Base-by-base conservation (phyloP, 495 filamentous ascomycete genomes). In the Parathielavia appendiculata region DNA sequence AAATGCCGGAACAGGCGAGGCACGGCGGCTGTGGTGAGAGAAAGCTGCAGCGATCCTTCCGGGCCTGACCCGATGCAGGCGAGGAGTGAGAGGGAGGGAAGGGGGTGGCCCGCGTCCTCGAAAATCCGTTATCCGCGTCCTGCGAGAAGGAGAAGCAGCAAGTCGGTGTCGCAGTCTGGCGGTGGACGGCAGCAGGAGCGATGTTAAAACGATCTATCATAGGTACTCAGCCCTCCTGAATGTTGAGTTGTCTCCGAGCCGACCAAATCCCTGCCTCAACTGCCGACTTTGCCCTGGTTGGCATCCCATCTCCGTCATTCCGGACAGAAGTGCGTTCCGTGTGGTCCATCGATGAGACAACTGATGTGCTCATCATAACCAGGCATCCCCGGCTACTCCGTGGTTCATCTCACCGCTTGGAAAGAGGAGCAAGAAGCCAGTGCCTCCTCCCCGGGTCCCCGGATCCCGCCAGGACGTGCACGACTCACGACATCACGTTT, bases 21-120 rank as follows among this genome's bases (percentile, higher is more conserved):
- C 54, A 49, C 54, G 54, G 44, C 35, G 23, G 45, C 8, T 40
- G 44, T 19, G 35, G 35, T 4, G 16, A 34, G 40, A 34, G 20
- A 56, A 19, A 41, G 32, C n/a, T 38, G 54, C 10, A 56, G 34
- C 44, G 19, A 56, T 48, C 43, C 35, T 56, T 56, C 54, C 54
- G 44, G 54, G 54, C 14, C 54, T 38, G 54, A 32, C 53, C 41
- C 47, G 48, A 39, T 39, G 20, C 39, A 40, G 44, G 44, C 12
- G 54, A 36, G 22, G 44, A 39, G 46, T 34, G 41, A 14, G 17
- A 14, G 39, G n/a, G 30, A 38, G 43, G 43, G 45, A 44, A 34
- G 19, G 54, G 54, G 51, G 26, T 23, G 44, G 40, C 45, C 45
- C 44, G 46, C 54, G 45, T 57, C 54, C 54, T 32, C 54, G 43